These are phyloP conservation scores for Brassica hybrid DNA, from an alignment of 441 rosid species.

Conservation along the genomic window DNA sequence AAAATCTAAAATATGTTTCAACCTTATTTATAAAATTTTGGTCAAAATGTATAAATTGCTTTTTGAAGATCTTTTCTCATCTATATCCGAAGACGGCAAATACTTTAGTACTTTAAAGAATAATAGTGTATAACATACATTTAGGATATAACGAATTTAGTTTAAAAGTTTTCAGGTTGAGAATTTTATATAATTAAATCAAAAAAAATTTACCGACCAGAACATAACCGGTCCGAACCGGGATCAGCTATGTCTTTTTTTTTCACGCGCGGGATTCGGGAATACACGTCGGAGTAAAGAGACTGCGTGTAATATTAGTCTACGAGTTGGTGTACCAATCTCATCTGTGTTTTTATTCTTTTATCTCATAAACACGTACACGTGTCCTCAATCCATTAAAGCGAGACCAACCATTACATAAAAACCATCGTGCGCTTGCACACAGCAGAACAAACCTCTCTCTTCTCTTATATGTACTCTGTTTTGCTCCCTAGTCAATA, in stretches of 20 bases:
- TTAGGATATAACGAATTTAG: too few relatives aligned
- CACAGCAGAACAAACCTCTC: conserved; percentile 21
- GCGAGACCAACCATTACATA: neutral
- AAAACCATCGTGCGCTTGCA: conserved; percentile 5
- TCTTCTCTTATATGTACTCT: neutral
- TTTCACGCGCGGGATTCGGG: conserved; percentile 12
- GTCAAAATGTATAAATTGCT: neutral
- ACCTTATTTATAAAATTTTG: neutral
- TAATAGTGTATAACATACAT: too few relatives aligned
- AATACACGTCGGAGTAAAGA: conserved; percentile 10
- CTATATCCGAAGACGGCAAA: neutral
- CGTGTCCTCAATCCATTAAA: neutral
- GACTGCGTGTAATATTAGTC: conserved; percentile 21
- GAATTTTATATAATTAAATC: too few relatives aligned
- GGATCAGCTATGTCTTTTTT: neutral
- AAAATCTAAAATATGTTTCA: neutral
- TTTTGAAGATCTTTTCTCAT: conserved; percentile 15
- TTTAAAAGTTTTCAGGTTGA: too few relatives aligned
- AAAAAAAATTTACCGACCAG: neutral
- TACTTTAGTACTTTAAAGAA: too few relatives aligned
- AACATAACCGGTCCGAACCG: neutral
- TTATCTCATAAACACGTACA: neutral
- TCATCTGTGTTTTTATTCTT: neutral
- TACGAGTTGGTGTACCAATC: conserved; percentile 36
- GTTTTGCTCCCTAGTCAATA: conserved; percentile 15